Evolutionary conservation across 495 filamentous ascomycete genomes (phyloP).

Genomic region (Penicillium cataractarum): DNA sequence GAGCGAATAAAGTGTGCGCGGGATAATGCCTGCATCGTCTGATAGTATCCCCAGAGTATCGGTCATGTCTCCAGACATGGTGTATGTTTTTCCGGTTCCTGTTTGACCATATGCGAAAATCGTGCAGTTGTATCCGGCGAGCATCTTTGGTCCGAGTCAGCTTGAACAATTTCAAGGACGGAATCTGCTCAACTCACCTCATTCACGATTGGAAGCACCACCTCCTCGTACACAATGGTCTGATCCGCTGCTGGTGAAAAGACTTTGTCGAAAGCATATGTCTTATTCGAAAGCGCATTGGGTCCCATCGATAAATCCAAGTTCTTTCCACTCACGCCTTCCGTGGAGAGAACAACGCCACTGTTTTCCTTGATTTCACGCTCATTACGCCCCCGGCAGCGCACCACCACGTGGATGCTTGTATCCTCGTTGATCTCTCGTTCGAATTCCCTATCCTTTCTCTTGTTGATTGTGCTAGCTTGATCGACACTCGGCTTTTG

Average conservation of each 20-base stretch:
- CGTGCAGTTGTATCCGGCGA: conserved; percentile 96
- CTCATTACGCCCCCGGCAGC: conserved; percentile 90
- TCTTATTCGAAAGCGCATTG: conserved; percentile 90
- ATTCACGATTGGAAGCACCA: conserved; percentile 86
- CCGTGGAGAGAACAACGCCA: conserved; percentile 84
- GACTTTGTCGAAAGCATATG: conserved; percentile 94
- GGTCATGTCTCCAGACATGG: conserved; percentile 97
- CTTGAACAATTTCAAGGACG: neutral
- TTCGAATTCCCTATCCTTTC: conserved; percentile 84
- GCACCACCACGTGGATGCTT: conserved; percentile 95
- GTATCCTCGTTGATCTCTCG: conserved; percentile 76
- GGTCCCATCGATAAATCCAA: conserved; percentile 92
- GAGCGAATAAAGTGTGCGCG: conserved; percentile 80
- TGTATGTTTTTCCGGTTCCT: conserved; percentile 97
- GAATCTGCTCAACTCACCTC: conserved; percentile 64
- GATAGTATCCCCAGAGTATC: conserved; percentile 82
- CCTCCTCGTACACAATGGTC: conserved; percentile 88
- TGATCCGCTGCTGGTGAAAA: conserved; percentile 97
- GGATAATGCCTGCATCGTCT: conserved; percentile 92
- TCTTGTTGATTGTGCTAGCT: conserved; percentile 58
- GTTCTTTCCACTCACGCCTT: conserved; percentile 79
- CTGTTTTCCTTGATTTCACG: conserved; percentile 92
- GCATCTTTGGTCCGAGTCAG: conserved; percentile 64
- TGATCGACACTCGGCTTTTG: conserved; percentile 47
- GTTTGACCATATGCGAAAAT: conserved; percentile 99